Base-by-base conservation (phyloP, 495 filamentous ascomycete species). In the Aspergillus cavernicola region DNA sequence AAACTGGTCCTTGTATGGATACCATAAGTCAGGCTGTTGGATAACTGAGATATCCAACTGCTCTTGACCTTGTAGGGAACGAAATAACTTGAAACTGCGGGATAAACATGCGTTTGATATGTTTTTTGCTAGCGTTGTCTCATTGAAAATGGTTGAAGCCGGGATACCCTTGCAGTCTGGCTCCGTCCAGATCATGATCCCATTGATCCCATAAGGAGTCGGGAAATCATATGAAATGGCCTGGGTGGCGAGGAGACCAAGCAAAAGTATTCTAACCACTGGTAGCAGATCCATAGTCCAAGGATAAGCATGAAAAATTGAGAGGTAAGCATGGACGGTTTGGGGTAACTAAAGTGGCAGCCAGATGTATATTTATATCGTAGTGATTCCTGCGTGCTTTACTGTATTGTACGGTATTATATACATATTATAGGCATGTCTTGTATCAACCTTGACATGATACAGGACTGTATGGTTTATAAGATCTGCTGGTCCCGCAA, bases 21-120 rank as follows among this genome's bases (percentile, higher is more conserved):
- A 12, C 38, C 38, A 26, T n/a, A 18, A 36, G 22, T n/a, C 22
- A 38, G 16, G 3, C 6, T 50, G 11, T 11, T 7, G 6, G 12
- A 20, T 1, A 24, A 50, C 24, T 5, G 46, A 50, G 46, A 50
- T 37, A 38, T 50, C 33, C 10, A 50, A 24, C 12, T 50, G 33
- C 20, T 50, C 33, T 38, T 50, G 20, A n/a, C 22, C 46, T 10
- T 50, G 22, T 1, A 50, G 22, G 24, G 46, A 32, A 3, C 22
- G 22, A 24, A 24, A 15, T 3, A 50, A 20, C 22, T 24, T 20
- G 22, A 50, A 50, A 12, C 46, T 50, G 3, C 22, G 33, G 13
- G 32, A 3, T 28, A 38, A 11, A 38, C 33, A 50, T 10, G 32
- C 7, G 24, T 37, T 50, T 13, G 46, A 23, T 4, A 50, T 50